Evolutionary conservation across 495 filamentous ascomycete genomes (phyloP).

Genomic region (Trichoderma reesei): DNA sequence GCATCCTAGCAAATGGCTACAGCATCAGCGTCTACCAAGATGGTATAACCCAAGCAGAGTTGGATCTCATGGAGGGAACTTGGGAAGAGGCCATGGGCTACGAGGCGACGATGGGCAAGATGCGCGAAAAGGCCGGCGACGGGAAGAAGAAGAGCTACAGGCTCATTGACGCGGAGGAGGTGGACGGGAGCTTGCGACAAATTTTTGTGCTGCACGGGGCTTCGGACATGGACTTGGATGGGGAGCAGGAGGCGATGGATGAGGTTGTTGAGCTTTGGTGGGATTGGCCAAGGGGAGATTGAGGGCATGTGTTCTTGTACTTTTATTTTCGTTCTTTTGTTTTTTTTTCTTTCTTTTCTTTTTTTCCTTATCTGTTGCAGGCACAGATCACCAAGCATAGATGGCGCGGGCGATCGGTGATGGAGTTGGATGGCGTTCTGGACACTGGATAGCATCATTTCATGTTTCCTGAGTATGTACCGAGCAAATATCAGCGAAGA

Average conservation of each 20-base stretch:
- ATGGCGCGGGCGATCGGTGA: background rate
- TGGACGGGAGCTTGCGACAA: conserved; percentile 17
- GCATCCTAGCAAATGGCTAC: conserved; percentile 54
- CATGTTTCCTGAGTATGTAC: background rate
- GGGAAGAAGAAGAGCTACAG: conserved; percentile 30
- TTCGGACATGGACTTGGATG: conserved; percentile 14
- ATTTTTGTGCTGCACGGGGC: conserved; percentile 18
- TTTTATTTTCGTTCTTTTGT: background rate
- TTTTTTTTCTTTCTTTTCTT: background rate
- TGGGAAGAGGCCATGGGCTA: conserved; percentile 46
- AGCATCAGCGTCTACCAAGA: conserved; percentile 47
- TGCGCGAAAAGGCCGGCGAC: conserved; percentile 25
- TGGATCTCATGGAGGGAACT: conserved; percentile 51
- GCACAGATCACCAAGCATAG: background rate
- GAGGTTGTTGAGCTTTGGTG: conserved; percentile 21
- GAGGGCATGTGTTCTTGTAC: background rate
- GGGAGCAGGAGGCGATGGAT: conserved; percentile 12
- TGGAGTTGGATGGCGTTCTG: background rate
- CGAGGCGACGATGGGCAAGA: conserved; percentile 42
- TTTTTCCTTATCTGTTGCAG: background rate
- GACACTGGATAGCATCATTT: background rate
- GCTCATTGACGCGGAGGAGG: conserved; percentile 18
- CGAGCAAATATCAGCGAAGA: too few relatives aligned
- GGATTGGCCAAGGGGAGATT: conserved; percentile 8
- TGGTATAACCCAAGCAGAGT: conserved; percentile 37